These are phyloP conservation scores for Dichotomocladium elegans DNA, from an alignment of 371 early-diverging fungal species.

Conservation along the genomic window DNA sequence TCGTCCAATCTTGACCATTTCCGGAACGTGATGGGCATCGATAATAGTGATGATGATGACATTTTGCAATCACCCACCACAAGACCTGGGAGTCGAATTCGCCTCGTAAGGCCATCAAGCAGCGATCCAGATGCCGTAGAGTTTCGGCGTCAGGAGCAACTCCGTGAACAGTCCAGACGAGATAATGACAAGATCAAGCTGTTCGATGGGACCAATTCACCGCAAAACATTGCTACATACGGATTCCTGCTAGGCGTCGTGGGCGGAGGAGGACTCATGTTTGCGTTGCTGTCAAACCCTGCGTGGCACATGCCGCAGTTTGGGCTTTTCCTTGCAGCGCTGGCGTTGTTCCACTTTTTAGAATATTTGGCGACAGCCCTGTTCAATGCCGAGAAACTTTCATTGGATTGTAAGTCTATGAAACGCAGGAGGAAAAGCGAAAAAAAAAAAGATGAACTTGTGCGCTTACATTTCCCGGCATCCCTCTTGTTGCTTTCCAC, in stretches of 20 bases:
- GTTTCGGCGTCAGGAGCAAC: neutral
- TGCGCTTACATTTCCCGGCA: neutral
- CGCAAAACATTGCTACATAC: conserved; percentile 71
- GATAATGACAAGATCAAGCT: conserved; percentile 31
- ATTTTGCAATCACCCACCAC: neutral
- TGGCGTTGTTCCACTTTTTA: conserved; percentile 70
- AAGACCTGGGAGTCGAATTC: neutral
- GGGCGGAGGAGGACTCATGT: conserved; percentile 50
- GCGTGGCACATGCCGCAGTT: conserved; percentile 41
- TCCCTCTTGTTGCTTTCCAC: neutral
- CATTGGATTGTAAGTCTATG: conserved; percentile 58
- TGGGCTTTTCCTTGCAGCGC: conserved; percentile 58
- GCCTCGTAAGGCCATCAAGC: conserved; percentile 3
- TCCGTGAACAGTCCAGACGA: neutral
- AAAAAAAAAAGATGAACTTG: conserved; percentile 1
- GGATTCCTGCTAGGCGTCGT: conserved; percentile 61
- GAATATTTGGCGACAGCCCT: conserved; percentile 81
- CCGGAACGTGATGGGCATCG: neutral
- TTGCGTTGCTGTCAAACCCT: conserved; percentile 8
- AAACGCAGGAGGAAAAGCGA: neutral
- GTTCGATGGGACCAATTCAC: conserved; percentile 66
- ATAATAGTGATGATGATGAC: neutral
- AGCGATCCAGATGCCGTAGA: neutral
- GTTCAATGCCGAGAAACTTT: conserved; percentile 58
- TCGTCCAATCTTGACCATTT: neutral